Conservation (phyloP, 225 moss, liverwort and hornwort species). For the Bryum argenteum region DNA sequence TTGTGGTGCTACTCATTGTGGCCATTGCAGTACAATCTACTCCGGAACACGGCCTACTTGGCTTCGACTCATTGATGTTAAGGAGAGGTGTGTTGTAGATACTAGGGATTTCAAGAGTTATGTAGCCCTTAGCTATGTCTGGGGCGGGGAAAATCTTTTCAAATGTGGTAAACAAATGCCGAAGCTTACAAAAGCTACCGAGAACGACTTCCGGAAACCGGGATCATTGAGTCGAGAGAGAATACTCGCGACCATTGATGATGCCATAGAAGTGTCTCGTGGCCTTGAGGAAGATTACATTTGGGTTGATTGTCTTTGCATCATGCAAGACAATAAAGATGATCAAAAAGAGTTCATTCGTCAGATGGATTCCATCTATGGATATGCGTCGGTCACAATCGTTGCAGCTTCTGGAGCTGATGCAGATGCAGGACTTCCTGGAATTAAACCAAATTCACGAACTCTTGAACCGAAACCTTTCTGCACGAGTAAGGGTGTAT, state of each 20-base stretch:
- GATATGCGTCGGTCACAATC: conserved; percentile 2
- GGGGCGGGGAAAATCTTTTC: not conserved
- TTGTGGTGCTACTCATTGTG: not conserved
- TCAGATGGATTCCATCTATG: conserved; percentile 26
- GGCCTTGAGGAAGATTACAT: conserved; percentile 14
- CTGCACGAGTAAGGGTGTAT: not conserved
- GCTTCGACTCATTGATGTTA: conserved; percentile 5
- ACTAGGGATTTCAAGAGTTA: not conserved
- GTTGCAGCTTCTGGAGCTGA: not conserved
- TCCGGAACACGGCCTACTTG: not conserved
- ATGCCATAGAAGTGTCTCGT: conserved; percentile 13
- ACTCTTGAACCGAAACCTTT: conserved; percentile 6
- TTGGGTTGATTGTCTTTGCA: conserved; percentile 26
- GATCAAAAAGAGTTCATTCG: not conserved
- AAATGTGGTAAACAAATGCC: not conserved
- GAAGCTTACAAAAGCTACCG: not conserved
- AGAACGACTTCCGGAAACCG: not conserved
- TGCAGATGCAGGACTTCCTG: conserved; percentile 19
- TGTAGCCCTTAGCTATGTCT: conserved; percentile 14
- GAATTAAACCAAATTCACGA: not conserved
- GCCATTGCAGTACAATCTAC: not conserved
- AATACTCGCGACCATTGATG: conserved; percentile 1
- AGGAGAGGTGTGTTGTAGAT: conserved; percentile 2
- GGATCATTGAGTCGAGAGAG: not conserved
- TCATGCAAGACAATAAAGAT: conserved; percentile 20